phyloP scores from a whole-genome alignment of 2,329 filamentous ascomycete species.

The Fusarium brevicatenulatum region DNA sequence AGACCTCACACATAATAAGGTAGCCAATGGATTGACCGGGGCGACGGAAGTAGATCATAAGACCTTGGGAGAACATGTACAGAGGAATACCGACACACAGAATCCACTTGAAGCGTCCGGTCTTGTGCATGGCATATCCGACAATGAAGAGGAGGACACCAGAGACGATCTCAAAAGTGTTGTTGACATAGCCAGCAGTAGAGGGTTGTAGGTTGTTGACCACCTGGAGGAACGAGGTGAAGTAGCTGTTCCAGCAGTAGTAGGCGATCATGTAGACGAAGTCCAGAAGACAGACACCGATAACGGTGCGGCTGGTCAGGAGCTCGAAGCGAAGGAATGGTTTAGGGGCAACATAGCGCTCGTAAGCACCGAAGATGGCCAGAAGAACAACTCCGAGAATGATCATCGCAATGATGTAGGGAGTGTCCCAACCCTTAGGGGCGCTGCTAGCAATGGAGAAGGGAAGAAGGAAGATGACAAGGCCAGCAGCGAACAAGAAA shows the following conservation, averaged over 20 bases:
- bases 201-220: slow-evolving; percentile 59
- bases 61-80: slow-evolving; percentile 61
- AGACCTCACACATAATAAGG: slow-evolving; percentile 62
- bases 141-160: slow-evolving; percentile 59
- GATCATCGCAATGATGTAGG: slow-evolving; percentile 64
- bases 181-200: slow-evolving; percentile 59
- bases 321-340: slow-evolving; percentile 66
- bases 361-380: slow-evolving; percentile 63
- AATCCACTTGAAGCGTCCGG: slow-evolving; percentile 64
- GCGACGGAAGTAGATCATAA: slow-evolving; percentile 49
- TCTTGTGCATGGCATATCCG: slow-evolving; percentile 58
- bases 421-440: slow-evolving; percentile 58
- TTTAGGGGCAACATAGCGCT: slow-evolving; percentile 63
- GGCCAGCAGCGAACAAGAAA: slow-evolving; percentile 61
- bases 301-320: slow-evolving; percentile 59
- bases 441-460: slow-evolving; percentile 61
- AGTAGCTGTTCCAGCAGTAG: slow-evolving; percentile 60
- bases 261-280: slow-evolving; percentile 55
- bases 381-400: slow-evolving; percentile 66
- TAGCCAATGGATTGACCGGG: slow-evolving; percentile 55
- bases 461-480: slow-evolving; percentile 66
- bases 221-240: slow-evolving; percentile 62
- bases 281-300: slow-evolving; percentile 57
- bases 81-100: slow-evolving; percentile 61
- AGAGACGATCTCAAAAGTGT: slow-evolving; percentile 60